Conservation (phyloP, 2,329 filamentous ascomycete species). For the Aschersonia sp. region DNA sequence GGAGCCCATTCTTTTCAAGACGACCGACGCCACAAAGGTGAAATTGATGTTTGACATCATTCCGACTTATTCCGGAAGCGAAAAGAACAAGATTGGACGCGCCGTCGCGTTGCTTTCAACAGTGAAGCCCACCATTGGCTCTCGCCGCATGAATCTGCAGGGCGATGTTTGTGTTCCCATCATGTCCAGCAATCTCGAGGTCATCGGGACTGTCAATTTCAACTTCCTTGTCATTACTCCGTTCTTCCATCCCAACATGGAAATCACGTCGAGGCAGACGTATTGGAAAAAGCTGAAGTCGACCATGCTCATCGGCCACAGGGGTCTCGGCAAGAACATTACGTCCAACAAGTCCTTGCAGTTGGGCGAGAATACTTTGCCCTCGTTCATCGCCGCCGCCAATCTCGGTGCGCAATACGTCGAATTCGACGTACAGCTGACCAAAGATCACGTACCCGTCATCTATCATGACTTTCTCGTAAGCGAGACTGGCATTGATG, state of each 20-base stretch:
- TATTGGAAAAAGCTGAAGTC: constrained; percentile 92
- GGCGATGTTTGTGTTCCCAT: constrained; percentile 89
- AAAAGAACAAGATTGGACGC: constrained; percentile 79
- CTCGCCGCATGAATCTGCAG: constrained; percentile 80
- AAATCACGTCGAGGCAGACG: constrained; percentile 75
- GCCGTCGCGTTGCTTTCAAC: constrained; percentile 79
- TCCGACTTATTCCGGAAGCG: constrained; percentile 81
- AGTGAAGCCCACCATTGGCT: constrained; percentile 68
- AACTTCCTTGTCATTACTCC: constrained; percentile 93
- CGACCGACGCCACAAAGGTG: constrained; percentile 62
- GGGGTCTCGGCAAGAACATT: constrained; percentile 81
- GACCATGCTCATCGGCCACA: constrained; percentile 65
- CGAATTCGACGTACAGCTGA: constrained; percentile 82
- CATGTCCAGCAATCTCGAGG: constrained; percentile 67
- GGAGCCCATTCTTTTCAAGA: constrained; percentile 82
- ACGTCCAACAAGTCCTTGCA: constrained; percentile 75
- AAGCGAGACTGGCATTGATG: constrained; percentile 93
- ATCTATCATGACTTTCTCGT: constrained; percentile 98
- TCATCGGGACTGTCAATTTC: constrained; percentile 92
- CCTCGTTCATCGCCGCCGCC: constrained; percentile 89
- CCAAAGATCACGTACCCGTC: constrained; percentile 96
- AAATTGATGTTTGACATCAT: constrained; percentile 90
- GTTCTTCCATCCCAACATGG: constrained; percentile 88
- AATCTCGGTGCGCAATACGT: constrained; percentile 73
- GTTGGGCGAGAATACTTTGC: constrained; percentile 88